Evolutionary conservation across 805 yeast genomes (phyloP), one percentile per base, ranked within the genome.

Genomic region (Cyberlindnera galapagoensis): DNA sequence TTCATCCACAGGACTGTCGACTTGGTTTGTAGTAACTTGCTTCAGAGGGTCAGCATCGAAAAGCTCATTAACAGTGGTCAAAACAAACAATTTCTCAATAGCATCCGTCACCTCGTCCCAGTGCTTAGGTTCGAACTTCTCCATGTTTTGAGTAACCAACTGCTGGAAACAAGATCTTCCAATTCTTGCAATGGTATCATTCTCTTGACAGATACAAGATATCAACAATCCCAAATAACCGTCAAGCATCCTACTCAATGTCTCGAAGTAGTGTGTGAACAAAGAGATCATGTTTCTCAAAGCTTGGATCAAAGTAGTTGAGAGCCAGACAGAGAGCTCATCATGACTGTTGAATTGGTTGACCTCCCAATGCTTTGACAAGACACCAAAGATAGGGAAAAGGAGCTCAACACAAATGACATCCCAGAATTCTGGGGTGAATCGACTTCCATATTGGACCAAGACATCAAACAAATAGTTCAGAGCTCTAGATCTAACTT

Each of bases 261-360:
- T 70, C 25, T 73, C 83, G 54, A 88, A 92, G 58, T 83, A 90
- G 42, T 79, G 82, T 0, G 87, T 73, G 51, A 90, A 83, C 35
- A 92, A 63, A 1, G 83, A 78, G 47, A 90, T 79, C 78, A 87
- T 73, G 49, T 84, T 84, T 55, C 94, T 76, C 52, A 94, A 65
- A 0, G 97, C 97, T 58, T 92, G 98, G 42, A 94, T 87, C 57
- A 92, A 70, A 1, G 99, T 92, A 0, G 98, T 88, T 0, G 96
- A 86, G 29, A 92, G 63, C 99, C 99, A 92, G 10, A 94, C 94
- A 29, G 95, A 84, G 45, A 86, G 58, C 40, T 83, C 94, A 55
- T 90, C 98, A 45, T 79, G 83, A 33, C 71, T 72, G 43, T 72
- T 74, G 42, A 72, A 75, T 37, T 75, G 74, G 39, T 72, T 71